Evolutionary conservation across 345 rosid species (phyloP).

Genomic region (Gossypium turneri): DNA sequence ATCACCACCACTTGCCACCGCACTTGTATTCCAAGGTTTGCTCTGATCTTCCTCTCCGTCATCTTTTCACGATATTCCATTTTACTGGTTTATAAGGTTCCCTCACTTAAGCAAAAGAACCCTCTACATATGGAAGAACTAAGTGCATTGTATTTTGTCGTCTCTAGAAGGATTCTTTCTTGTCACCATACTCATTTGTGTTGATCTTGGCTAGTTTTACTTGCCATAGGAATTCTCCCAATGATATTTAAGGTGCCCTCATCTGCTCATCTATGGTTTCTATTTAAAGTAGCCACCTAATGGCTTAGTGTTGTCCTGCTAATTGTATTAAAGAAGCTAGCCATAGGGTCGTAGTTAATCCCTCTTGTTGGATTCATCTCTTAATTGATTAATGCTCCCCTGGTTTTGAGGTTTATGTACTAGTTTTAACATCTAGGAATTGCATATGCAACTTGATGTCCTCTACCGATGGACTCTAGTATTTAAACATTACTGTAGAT

Average conservation of each 20-base stretch:
- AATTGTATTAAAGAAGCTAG: neutral
- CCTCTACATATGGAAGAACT: too few species aligned
- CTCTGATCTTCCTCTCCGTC: too few species aligned
- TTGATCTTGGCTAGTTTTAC: neutral
- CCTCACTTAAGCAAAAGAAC: too few species aligned
- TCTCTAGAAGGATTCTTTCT: neutral
- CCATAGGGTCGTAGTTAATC: neutral
- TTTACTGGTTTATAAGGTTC: too few species aligned
- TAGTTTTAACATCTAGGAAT: neutral
- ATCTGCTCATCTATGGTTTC: neutral
- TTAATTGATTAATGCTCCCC: neutral
- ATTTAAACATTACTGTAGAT: neutral
- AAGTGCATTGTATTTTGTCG: neutral
- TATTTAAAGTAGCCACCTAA: neutral
- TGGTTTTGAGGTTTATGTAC: neutral
- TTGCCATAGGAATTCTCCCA: neutral
- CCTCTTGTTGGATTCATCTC: neutral
- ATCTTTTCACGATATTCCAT: too few species aligned
- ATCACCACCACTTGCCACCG: too few species aligned
- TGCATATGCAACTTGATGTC: neutral
- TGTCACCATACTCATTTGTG: neutral
- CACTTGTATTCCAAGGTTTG: too few species aligned
- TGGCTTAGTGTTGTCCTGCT: neutral
- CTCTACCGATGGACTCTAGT: neutral
- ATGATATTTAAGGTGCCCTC: neutral